phyloP scores from a whole-genome alignment of 2,329 filamentous ascomycete species.

The Fusarium phyllophilum region DNA sequence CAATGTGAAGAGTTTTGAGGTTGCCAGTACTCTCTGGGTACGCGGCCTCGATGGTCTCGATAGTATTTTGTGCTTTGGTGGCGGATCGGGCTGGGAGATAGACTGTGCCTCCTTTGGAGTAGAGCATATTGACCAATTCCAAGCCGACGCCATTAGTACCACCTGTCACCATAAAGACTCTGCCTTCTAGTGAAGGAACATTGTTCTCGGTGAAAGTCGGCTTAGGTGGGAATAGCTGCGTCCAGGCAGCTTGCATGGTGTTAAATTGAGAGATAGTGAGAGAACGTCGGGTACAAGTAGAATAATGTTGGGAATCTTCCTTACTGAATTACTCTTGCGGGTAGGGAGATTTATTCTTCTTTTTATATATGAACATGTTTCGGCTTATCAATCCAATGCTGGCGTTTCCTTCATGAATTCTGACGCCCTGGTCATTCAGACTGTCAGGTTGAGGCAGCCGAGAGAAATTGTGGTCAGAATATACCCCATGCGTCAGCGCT shows the following conservation, averaged over 20 bases:
- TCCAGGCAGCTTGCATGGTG: neutral
- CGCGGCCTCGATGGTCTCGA: conserved; percentile 35
- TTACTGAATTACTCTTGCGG: fast-evolving
- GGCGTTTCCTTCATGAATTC: neutral
- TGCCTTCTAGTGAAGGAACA: conserved; percentile 40
- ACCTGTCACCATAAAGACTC: conserved; percentile 62
- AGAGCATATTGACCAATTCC: conserved; percentile 64
- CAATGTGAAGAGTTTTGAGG: conserved; percentile 48
- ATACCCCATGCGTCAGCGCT: fast-evolving
- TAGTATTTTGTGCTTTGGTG: conserved; percentile 35
- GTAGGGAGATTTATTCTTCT: fast-evolving
- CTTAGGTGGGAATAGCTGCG: conserved; percentile 25
- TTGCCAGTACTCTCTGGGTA: conserved; percentile 1
- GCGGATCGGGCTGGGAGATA: conserved; percentile 47
- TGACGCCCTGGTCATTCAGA: neutral
- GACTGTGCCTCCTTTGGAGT: conserved; percentile 61
- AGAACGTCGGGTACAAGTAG: fast-evolving
- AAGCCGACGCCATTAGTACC: conserved; percentile 57
- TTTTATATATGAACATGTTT: fast-evolving
- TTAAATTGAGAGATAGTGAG: fast-evolving
- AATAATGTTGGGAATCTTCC: fast-evolving
- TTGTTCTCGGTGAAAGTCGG: conserved; percentile 44
- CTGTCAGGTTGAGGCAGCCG: neutral
- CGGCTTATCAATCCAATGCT: neutral
- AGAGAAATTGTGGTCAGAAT: neutral